A percentile compares a stretch with the other conserved stretches of the same genome.
phyloP scores from a whole-genome alignment of 2,329 filamentous ascomycete genomes.

The Hymenoscyphus linearis region DNA sequence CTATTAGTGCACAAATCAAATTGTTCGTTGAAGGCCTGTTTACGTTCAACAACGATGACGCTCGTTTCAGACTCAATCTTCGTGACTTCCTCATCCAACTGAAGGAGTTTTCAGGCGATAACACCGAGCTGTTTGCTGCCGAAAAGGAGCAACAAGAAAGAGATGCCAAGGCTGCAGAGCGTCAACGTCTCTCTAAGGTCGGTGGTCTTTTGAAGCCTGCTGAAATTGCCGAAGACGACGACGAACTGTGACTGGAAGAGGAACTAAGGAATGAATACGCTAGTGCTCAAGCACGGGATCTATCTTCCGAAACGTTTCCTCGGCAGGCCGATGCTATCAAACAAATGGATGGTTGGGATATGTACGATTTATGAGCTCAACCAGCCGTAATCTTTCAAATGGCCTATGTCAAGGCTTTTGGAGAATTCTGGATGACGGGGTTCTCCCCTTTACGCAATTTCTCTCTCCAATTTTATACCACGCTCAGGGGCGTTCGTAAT shows the following conservation, averaged over 20 bases:
- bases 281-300: conserved; percentile 14
- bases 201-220: conserved; percentile 94
- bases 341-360: conserved; percentile 57
- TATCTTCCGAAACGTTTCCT: conserved; percentile 12
- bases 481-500: conserved; percentile 16
- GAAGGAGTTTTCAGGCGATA: conserved; percentile 95
- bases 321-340: conserved; percentile 23
- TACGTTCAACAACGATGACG: conserved; percentile 78
- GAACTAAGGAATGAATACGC: conserved; percentile 57
- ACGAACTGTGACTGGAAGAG: conserved; percentile 78
- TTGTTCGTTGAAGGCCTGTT: conserved; percentile 89
- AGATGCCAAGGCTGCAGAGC: conserved; percentile 80
- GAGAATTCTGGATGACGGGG: conserved; percentile 22
- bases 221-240: conserved; percentile 84
- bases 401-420: conserved; percentile 6
- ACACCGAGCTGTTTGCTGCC: conserved; percentile 86
- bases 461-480: conserved; percentile 19
- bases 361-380: conserved; percentile 51
- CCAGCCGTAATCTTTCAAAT: background rate
- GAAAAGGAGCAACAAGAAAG: conserved; percentile 90
- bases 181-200: conserved; percentile 89
- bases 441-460: conserved; percentile 17
- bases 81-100: conserved; percentile 96
- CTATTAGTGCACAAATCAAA: conserved; percentile 70
- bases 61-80: conserved; percentile 91